Percentiles rank a stretch among this genome's conserved stretches.
phyloP scores from a whole-genome alignment of 805 yeast genomes.

The Candida ponderosae region DNA sequence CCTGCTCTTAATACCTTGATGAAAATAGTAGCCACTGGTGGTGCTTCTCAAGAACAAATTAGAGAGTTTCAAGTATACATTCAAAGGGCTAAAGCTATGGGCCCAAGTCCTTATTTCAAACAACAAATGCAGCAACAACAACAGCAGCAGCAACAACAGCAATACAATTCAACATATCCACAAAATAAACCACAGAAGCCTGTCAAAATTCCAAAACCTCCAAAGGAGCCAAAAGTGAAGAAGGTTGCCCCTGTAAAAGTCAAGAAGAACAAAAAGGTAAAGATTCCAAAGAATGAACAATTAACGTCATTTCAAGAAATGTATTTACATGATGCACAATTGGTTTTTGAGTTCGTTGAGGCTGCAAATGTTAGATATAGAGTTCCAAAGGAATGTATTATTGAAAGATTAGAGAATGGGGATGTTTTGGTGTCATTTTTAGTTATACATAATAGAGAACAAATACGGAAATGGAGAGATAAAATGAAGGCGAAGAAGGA shows the following conservation, averaged over 20 bases:
- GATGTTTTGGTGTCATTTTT: constrained; percentile 30
- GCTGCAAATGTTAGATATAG: constrained; percentile 65
- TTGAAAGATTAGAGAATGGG: constrained; percentile 43
- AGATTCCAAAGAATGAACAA: constrained; percentile 39
- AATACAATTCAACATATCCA: no score
- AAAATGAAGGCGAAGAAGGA: constrained; percentile 13
- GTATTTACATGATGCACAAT: constrained; percentile 57
- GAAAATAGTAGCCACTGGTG: constrained; percentile 82
- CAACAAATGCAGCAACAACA: constrained; percentile 12
- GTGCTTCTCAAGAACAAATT: constrained; percentile 65
- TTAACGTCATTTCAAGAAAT: constrained; percentile 73
- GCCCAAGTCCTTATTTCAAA: constrained; percentile 35
- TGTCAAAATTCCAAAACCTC: constrained; percentile 2
- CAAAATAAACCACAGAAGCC: constrained; percentile 4
- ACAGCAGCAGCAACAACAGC: constrained; percentile 1
- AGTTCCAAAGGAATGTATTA: constrained; percentile 69
- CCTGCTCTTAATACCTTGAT: constrained; percentile 60
- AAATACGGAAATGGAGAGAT: constrained; percentile 16
- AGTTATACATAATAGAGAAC: constrained; percentile 19
- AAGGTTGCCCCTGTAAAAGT: constrained; percentile 12
- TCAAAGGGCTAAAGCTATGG: constrained; percentile 70
- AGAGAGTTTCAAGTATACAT: constrained; percentile 75
- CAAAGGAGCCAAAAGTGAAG: constrained; percentile 4
- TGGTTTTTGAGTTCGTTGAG: constrained; percentile 82
- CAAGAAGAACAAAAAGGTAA: constrained; percentile 7